phyloP scores from a whole-genome alignment of 352 stramenopile species.

The Peronospora tabacina region DNA sequence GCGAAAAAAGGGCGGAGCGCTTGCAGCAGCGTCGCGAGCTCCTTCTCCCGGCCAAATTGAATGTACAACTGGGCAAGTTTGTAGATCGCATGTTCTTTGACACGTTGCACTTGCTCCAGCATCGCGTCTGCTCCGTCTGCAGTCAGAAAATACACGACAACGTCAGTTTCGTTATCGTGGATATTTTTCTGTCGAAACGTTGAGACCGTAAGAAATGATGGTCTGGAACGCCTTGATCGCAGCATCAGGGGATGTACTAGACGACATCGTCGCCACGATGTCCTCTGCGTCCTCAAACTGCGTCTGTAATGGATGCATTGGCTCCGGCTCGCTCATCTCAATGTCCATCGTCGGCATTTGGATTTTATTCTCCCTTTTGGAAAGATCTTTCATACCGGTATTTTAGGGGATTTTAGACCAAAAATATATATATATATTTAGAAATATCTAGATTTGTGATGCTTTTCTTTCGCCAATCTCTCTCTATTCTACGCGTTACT shows the following conservation, averaged over 20 bases:
- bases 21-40: slow-evolving; percentile 78
- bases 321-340: slow-evolving; percentile 63
- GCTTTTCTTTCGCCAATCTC: too few species aligned
- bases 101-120: slow-evolving; percentile 73
- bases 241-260: slow-evolving; percentile 32
- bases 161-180: neutral
- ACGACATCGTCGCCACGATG: slow-evolving; percentile 27
- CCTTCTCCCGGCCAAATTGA: slow-evolving; percentile 78
- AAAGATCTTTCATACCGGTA: neutral
- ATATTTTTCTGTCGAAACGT: neutral
- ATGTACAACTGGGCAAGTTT: slow-evolving; percentile 90
- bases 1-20: slow-evolving; percentile 91
- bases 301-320: slow-evolving; percentile 61
- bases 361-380: slow-evolving; percentile 13
- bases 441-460: neutral
- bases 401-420: neutral
- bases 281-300: slow-evolving; percentile 74
- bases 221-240: slow-evolving; percentile 57
- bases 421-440: too few species aligned
- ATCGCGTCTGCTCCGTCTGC: slow-evolving; percentile 48
- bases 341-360: slow-evolving; percentile 39
- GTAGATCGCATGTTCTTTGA: slow-evolving; percentile 96
- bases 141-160: slow-evolving; percentile 1
- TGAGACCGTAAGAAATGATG: slow-evolving; percentile 62
- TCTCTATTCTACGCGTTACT: neutral